Base-by-base conservation (phyloP, 169 alveolate species). In the Plasmodium malariae region DNA sequence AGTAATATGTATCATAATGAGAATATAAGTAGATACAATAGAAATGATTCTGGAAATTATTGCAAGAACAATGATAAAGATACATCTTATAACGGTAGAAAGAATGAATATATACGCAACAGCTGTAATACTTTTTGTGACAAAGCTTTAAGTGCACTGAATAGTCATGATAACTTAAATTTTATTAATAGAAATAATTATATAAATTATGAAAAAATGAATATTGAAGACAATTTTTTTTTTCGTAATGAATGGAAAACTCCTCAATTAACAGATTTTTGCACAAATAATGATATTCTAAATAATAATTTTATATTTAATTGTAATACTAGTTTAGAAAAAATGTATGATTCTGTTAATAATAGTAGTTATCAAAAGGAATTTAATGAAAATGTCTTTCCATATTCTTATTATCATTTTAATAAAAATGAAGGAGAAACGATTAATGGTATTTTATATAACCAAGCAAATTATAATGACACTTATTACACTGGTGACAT, bases 181-280 rank as follows among this genome's bases (percentile, higher is more conserved):
- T 62, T 62, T 30, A 1, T n/a, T 17, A 28, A 26, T 17, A 34
- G 12, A 26, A 48, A 28, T 62, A 21, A 11, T 17, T 24, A 45
- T n/a, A 34, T 32, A 36, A 34, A 67, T 67, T 73, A 57, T 30
- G 49, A 62, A 55, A 34, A 73, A n/a, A 30, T 55, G 6, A 57
- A 45, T 37, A 57, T 55, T 24, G 36, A 73, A 73, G 71, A 73
- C 57, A 55, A 73, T 14, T 55, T 21, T 28, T 73, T 73, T 45
- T 73, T 21, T 19, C 59, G 2, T 9, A 73, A 73, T 36, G 83
- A 70, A 5, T 34, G 43, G n/a, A 57, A 73, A 62, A 59, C 87
- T 14, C 71, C 87, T 7, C 48, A 34, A 1, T 45, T 55, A 45
- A 57, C 26, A 36, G 60, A 57, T 45, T 34, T 34, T 62, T 57